phyloP scores from a whole-genome alignment of 108 stramenopile species.

The Aurantiochytrium sp. region DNA sequence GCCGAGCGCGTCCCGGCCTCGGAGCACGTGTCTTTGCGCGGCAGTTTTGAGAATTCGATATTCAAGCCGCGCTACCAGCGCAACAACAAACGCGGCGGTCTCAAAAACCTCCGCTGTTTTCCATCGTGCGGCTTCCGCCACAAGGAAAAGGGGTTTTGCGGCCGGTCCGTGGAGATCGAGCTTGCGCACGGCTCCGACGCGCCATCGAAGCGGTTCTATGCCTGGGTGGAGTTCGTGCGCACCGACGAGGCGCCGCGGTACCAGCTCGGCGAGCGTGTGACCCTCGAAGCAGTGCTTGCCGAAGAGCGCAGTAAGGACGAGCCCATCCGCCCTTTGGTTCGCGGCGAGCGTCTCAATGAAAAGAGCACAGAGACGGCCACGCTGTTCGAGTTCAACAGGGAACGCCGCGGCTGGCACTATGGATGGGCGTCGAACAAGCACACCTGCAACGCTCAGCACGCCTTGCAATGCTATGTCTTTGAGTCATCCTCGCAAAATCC shows the following conservation, averaged over 20 bases:
- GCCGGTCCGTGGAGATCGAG: neutral
- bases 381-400: neutral
- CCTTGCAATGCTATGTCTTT: neutral
- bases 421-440: conserved; percentile 21
- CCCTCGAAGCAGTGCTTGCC: neutral
- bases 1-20: too few species aligned
- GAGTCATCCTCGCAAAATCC: neutral
- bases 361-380: neutral
- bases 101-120: neutral
- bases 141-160: conserved; percentile 14
- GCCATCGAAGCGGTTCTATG: neutral
- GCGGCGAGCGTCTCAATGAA: conserved; percentile 18
- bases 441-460: conserved; percentile 12
- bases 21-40: neutral
- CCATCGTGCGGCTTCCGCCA: conserved; percentile 23
- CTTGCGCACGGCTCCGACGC: neutral
- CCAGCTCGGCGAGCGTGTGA: neutral
- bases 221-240: neutral
- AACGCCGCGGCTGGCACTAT: conserved; percentile 16
- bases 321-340: neutral
- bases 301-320: neutral
- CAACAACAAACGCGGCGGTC: conserved; percentile 7
- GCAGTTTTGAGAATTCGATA: neutral
- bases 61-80: neutral
- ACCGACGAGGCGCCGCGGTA: neutral